Evolutionary conservation across 2,329 filamentous ascomycete genomes (phyloP).

Genomic region (Periconia sp.): DNA sequence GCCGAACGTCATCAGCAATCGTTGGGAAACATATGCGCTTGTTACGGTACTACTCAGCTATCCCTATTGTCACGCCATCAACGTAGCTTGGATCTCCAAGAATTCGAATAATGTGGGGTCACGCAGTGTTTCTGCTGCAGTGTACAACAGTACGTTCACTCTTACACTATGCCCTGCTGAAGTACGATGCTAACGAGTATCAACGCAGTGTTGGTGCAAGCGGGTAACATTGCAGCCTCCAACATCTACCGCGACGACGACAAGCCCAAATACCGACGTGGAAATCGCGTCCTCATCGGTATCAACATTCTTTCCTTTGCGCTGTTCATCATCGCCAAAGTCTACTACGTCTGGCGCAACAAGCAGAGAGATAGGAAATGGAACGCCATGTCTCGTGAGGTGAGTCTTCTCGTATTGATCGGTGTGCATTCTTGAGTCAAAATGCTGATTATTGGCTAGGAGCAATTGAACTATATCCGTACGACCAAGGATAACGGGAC

Average conservation of each 20-base stretch:
- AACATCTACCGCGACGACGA: constrained; percentile 61
- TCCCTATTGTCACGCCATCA: constrained; percentile 50
- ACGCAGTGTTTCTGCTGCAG: constrained; percentile 60
- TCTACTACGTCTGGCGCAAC: constrained; percentile 6
- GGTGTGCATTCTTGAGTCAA: not conserved
- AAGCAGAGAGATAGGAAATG: constrained; percentile 6
- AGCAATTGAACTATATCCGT: constrained; percentile 4
- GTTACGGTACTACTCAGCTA: constrained; percentile 53
- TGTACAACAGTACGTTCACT: constrained; percentile 52
- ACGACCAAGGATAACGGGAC: constrained; percentile 5
- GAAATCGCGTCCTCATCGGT: constrained; percentile 3
- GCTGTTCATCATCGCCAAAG: constrained; percentile 4
- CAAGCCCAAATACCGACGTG: constrained; percentile 48
- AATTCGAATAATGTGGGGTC: constrained; percentile 63
- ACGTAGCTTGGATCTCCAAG: constrained; percentile 59
- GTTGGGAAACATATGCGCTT: constrained; percentile 55
- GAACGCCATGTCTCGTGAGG: not conserved
- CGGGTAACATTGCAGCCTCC: constrained; percentile 47
- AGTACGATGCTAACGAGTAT: constrained; percentile 15
- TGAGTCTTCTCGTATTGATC: not conserved
- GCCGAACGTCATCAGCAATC: constrained; percentile 43
- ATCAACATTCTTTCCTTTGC: constrained; percentile 2
- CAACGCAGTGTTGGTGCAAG: constrained; percentile 40
- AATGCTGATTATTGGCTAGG: not conserved
- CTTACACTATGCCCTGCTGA: not conserved